These are phyloP conservation scores for Xylaria scruposa DNA, from an alignment of 495 filamentous ascomycete species.

Conservation along the genomic window DNA sequence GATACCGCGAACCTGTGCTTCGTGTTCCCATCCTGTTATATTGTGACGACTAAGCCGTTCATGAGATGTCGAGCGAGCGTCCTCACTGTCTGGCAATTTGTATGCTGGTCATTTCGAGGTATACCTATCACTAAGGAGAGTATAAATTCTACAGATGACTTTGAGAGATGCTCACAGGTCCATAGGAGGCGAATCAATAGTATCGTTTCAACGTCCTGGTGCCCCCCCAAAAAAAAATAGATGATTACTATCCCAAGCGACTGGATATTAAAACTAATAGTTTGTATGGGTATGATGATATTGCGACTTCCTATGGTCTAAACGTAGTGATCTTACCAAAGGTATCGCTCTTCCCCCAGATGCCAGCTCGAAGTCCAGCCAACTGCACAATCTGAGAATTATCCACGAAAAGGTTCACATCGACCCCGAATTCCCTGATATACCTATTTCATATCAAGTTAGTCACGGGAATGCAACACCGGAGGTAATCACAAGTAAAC, in stretches of 20 bases:
- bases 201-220: no score
- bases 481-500: background rate
- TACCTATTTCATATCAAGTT: background rate
- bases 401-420: background rate
- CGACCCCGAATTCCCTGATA: slow-evolving; percentile 7
- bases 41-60: background rate
- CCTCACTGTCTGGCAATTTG: background rate
- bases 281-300: no score
- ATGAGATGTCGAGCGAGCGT: background rate
- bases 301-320: background rate
- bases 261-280: no score
- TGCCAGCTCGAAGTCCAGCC: background rate
- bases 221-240: no score
- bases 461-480: background rate
- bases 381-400: slow-evolving; percentile 6
- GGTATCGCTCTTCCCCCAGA: slow-evolving; percentile 2
- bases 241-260: no score
- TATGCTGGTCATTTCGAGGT: background rate
- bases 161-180: no score
- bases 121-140: background rate
- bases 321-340: slow-evolving; percentile 1
- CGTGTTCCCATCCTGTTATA: background rate
- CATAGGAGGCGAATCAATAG: background rate
- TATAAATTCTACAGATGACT: background rate
- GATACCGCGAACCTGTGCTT: no score